A percentile compares a stretch with the other conserved stretches of the same genome.
These are phyloP conservation scores for Peniophora sp. DNA, from an alignment of 1,284 basidiomycete genomes.

Conservation along the genomic window DNA sequence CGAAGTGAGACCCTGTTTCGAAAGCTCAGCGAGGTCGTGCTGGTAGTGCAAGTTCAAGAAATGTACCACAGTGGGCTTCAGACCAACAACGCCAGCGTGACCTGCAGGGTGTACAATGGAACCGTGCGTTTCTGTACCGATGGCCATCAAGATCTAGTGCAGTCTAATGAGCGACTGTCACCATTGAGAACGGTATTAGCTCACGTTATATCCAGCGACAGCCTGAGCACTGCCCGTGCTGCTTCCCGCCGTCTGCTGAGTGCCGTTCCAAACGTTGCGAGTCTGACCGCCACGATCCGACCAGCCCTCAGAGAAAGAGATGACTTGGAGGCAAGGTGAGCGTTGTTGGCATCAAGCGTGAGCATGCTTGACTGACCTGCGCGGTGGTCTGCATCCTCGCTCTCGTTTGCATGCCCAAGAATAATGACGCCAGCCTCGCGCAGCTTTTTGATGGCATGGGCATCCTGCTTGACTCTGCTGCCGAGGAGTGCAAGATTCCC, in stretches of 20 bases:
- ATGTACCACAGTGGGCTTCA: constrained; percentile 47
- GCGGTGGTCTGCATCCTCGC: constrained; percentile 55
- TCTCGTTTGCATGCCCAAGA: constrained; percentile 55
- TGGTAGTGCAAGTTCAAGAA: constrained; percentile 37
- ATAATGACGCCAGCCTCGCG: constrained; percentile 63
- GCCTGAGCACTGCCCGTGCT: constrained; percentile 63
- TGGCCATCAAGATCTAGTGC: constrained; percentile 50
- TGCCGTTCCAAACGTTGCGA: constrained; percentile 51
- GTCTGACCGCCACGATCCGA: constrained; percentile 61
- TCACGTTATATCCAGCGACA: no score
- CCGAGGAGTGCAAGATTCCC: constrained; percentile 51
- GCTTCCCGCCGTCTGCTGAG: constrained; percentile 56
- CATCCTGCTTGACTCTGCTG: constrained; percentile 54
- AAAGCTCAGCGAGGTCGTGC: no score
- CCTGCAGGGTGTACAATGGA: constrained; percentile 45
- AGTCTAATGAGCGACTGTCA: constrained; percentile 50
- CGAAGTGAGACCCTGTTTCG: no score
- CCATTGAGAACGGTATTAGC: no score
- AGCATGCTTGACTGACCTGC: no score
- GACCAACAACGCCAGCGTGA: constrained; percentile 38
- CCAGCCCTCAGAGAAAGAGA: constrained; percentile 49
- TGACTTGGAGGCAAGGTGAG: no score
- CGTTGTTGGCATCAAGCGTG: no score
- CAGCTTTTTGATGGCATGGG: constrained; percentile 51
- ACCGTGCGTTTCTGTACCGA: constrained; percentile 63